Evolutionary conservation across 805 yeast genomes (phyloP).

Genomic region (Starmerella stigmatis): DNA sequence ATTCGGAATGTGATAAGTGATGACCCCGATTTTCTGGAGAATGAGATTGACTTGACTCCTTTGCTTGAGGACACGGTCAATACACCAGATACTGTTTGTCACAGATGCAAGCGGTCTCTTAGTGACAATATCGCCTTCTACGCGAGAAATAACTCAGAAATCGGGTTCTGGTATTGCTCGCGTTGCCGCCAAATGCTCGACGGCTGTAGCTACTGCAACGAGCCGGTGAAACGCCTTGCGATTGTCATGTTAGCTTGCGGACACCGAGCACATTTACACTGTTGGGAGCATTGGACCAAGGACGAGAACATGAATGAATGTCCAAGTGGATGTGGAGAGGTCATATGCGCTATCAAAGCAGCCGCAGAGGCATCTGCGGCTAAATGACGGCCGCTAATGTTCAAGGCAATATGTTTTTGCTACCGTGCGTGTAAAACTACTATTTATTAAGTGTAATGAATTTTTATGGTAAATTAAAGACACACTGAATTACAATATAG

Average conservation of each 20-base stretch:
- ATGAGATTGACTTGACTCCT: not conserved
- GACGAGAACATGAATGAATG: conserved; percentile 46
- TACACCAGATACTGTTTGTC: conserved; percentile 41
- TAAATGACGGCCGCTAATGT: too few relatives aligned
- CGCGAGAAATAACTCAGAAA: conserved; percentile 30
- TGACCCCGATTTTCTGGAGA: conserved; percentile 1
- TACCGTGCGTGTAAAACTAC: too few relatives aligned
- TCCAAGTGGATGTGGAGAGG: conserved; percentile 63
- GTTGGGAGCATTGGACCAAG: conserved; percentile 65
- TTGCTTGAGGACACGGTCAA: conserved; percentile 1
- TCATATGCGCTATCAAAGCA: not conserved
- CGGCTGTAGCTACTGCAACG: conserved; percentile 68
- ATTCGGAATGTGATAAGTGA: conserved; percentile 11
- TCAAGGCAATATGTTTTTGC: too few relatives aligned
- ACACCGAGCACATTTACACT: conserved; percentile 74
- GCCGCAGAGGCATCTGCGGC: not conserved
- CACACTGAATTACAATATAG: too few relatives aligned
- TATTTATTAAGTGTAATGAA: too few relatives aligned
- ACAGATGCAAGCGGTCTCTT: conserved; percentile 28
- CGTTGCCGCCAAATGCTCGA: conserved; percentile 50
- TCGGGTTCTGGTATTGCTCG: conserved; percentile 82
- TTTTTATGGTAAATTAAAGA: too few relatives aligned
- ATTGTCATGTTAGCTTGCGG: conserved; percentile 62
- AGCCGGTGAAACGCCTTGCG: conserved; percentile 62
- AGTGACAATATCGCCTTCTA: conserved; percentile 28